Evolutionary conservation across 2,329 filamentous ascomycete species (phyloP).

Genomic region (Sporothrix sp.): DNA sequence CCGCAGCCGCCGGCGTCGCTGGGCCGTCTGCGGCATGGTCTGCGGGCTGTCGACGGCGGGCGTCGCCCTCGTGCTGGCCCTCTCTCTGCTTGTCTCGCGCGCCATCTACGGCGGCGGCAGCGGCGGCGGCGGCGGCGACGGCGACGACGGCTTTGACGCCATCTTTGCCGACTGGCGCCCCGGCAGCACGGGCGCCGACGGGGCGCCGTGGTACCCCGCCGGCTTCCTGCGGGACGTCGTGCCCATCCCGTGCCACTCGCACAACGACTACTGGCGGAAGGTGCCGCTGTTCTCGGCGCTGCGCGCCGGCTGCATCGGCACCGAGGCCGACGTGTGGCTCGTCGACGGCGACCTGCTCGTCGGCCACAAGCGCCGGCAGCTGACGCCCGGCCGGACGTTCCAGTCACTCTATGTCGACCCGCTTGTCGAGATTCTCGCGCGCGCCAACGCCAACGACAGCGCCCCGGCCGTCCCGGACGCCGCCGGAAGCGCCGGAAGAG

Average conservation of each 20-base stretch:
- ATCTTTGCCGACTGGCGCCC: conserved; percentile 28
- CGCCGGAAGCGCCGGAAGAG: too few relatives aligned
- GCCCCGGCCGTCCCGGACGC: too few relatives aligned
- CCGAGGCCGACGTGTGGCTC: conserved; percentile 62
- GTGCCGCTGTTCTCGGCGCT: conserved; percentile 54
- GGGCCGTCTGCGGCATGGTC: conserved; percentile 27
- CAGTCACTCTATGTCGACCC: conserved; percentile 55
- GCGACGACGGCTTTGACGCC: conserved; percentile 21
- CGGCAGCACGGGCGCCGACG: conserved; percentile 28
- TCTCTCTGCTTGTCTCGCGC: conserved; percentile 15
- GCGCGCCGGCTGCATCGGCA: conserved; percentile 46
- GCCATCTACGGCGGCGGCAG: conserved; percentile 12
- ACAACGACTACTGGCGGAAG: conserved; percentile 63
- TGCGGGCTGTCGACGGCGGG: conserved; percentile 27
- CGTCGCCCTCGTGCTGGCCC: conserved; percentile 15
- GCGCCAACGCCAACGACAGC: conserved; percentile 37
- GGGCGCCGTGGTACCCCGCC: conserved; percentile 36
- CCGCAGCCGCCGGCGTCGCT: conserved; percentile 15
- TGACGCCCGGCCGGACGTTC: conserved; percentile 49
- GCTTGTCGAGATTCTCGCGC: conserved; percentile 46
- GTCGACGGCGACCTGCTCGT: conserved; percentile 34
- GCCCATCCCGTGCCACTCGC: conserved; percentile 39
- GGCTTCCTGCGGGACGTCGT: conserved; percentile 39
- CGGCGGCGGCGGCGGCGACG: too few relatives aligned
- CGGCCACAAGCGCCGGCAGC: conserved; percentile 48